A percentile compares a stretch with the other conserved stretches of the same genome.
Evolutionary conservation across 805 yeast genomes (phyloP).

Genomic region (Pichia cephalocereana): DNA sequence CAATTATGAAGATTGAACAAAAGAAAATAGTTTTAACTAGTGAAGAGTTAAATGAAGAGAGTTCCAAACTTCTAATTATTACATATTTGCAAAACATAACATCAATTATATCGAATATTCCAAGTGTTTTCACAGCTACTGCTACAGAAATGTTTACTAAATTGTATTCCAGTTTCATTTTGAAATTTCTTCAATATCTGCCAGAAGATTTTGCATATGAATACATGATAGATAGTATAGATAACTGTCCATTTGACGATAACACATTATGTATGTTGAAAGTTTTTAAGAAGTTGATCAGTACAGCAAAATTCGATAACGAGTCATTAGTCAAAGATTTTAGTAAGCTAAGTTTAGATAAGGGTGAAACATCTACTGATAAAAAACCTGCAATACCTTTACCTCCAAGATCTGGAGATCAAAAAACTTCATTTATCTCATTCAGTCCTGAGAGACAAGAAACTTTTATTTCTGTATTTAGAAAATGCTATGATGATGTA

Average conservation of each 20-base stretch:
- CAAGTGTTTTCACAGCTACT: constrained; percentile 8
- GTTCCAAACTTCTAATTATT: constrained; percentile 6
- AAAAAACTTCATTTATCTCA: constrained; percentile 35
- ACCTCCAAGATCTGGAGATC: constrained; percentile 12
- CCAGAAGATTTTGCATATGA: constrained; percentile 49
- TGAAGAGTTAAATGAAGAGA: neutral
- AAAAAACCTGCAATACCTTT: neutral
- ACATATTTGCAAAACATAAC: constrained; percentile 20
- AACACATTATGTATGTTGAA: constrained; percentile 53
- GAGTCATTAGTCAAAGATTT: constrained; percentile 3
- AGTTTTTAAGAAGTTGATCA: constrained; percentile 58
- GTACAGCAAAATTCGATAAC: constrained; percentile 23
- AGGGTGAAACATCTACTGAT: neutral
- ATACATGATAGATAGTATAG: constrained; percentile 56
- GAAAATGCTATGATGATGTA: constrained; percentile 25
- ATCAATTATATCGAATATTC: constrained; percentile 12
- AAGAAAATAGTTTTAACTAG: neutral
- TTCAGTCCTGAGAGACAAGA: constrained; percentile 34
- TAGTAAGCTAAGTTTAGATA: neutral
- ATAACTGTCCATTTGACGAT: constrained; percentile 45
- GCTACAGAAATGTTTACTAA: neutral
- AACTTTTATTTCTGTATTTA: constrained; percentile 35
- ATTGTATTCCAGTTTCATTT: constrained; percentile 50
- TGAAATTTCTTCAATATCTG: constrained; percentile 49
- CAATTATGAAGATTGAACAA: neutral